Evolutionary conservation across 1,284 basidiomycete species (phyloP), one percentile per base, ranked within the genome.

Genomic region (Neotropicomus parvogracilis): DNA sequence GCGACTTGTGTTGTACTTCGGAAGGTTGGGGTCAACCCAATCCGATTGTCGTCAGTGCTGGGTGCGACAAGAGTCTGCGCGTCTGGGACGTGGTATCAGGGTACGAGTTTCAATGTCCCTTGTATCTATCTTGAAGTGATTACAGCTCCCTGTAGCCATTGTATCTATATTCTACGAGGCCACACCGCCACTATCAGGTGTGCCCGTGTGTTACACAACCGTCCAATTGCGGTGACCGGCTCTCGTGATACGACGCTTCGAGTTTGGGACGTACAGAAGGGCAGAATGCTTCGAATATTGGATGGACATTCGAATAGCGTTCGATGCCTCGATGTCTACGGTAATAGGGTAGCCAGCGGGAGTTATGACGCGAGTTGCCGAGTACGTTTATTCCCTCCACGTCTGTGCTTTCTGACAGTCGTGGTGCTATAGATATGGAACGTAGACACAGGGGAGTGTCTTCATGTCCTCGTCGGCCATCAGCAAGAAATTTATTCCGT

Each of bases 131-230:
- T 21, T 14, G 27, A 14, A 26, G 44, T 62, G 27, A 52, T 44
- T 17, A 38, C 5, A 10, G 3, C 11, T 32, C 6, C 27, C 19
- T 20, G 6, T 58, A 91, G 90, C 8, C 77, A 80, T 54, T 93
- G 90, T 62, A 77, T 93, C 24, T 87, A 92, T 63, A 74, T 83
- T 8, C 75, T 99, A 14, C 73, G 76, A 5, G 95, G 94, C 0
- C 95, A 98, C 68, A 84, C 84, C 0, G 91, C 92, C 0, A 98
- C 95, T 0, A 88, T 98, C 49, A 83, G 95, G 26, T 97, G 93
- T 66, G 75, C 97, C 49, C 90, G 90, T 59, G 88, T 95, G 13
- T 71, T 98, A 34, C 87, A 95, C 60, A 85, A 87, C 35, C 78
- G 90, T 5, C 93, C 95, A 0, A 79, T 97, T 40, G 92, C 91